Evolutionary conservation across 2,329 filamentous ascomycete genomes (phyloP).

Genomic region (Sporothrix euskadiensis): DNA sequence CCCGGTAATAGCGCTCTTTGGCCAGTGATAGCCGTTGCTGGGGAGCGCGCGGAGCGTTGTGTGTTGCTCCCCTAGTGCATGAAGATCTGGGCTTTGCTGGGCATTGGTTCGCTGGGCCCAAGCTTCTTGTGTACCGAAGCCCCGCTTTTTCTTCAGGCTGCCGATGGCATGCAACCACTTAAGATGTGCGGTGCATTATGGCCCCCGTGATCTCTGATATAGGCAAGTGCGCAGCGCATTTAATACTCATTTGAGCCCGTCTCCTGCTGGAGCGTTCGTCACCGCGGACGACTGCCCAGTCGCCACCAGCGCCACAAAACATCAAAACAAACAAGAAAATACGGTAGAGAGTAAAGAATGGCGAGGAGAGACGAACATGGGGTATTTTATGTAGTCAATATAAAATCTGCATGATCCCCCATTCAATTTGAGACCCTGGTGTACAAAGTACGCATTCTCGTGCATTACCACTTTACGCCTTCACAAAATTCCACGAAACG

Average conservation of each 20-base stretch:
- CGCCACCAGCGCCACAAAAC: constrained; percentile 13
- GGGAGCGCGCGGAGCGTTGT: constrained; percentile 5
- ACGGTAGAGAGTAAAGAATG: not conserved
- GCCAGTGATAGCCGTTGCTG: constrained; percentile 3
- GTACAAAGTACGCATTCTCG: not conserved
- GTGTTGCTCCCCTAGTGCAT: constrained; percentile 13
- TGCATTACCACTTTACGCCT: not conserved
- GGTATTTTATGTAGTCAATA: not conserved
- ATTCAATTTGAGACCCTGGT: not conserved
- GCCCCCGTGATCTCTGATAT: constrained; percentile 18
- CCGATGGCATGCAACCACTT: constrained; percentile 25
- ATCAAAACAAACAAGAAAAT: constrained; percentile 17
- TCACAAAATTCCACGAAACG: not conserved
- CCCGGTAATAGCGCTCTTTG: not conserved
- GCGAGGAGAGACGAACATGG: not conserved
- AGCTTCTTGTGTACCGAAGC: not conserved
- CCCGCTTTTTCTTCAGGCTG: constrained; percentile 20
- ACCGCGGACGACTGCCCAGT: constrained; percentile 19
- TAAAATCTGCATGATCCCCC: constrained; percentile 10
- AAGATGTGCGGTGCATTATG: not conserved
- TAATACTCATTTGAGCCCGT: not conserved
- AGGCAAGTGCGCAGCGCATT: constrained; percentile 2
- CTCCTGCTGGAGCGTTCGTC: not conserved
- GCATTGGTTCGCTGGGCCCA: not conserved
- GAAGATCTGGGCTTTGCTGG: not conserved